phyloP scores from a whole-genome alignment of 495 filamentous ascomycete species.

The Chaetomium tenue region DNA sequence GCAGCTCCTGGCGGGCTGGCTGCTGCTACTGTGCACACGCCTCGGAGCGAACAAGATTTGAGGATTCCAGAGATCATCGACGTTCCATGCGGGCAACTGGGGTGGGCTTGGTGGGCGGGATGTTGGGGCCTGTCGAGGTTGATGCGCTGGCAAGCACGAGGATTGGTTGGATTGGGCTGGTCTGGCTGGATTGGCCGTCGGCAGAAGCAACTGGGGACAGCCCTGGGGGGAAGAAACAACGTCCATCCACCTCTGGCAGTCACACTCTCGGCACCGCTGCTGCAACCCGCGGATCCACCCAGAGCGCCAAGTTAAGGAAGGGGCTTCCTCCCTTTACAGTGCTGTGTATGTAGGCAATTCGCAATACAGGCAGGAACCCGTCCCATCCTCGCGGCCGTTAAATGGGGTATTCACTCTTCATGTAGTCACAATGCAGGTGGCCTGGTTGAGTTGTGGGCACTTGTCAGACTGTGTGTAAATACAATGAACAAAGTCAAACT shows the following conservation, averaged over 20 bases:
- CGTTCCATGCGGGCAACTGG: conserved; percentile 34
- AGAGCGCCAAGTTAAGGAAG: conserved; percentile 2
- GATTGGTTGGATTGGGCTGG: conserved; percentile 32
- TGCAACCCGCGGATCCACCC: conserved; percentile 7
- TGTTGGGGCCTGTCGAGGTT: conserved; percentile 37
- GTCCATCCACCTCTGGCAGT: neutral
- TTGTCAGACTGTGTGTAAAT: neutral
- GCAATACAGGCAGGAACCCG: neutral
- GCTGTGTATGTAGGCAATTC: neutral
- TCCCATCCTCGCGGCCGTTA: neutral
- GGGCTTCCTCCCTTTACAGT: neutral
- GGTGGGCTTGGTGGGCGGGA: conserved; percentile 11
- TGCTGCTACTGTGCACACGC: conserved; percentile 21
- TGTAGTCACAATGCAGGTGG: neutral
- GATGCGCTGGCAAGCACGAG: conserved; percentile 40
- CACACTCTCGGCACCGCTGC: conserved; percentile 1
- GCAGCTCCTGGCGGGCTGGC: conserved; percentile 15
- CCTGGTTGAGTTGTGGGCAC: neutral
- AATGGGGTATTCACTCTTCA: neutral
- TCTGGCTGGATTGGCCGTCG: neutral
- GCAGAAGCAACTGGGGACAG: conserved; percentile 14
- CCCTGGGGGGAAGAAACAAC: conserved; percentile 13
- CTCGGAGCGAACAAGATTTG: conserved; percentile 28
- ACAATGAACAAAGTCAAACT: no score
- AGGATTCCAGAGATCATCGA: conserved; percentile 30